These are phyloP conservation scores for Chaetomium olivaceum DNA, from an alignment of 2,329 filamentous ascomycete species.

Conservation along the genomic window DNA sequence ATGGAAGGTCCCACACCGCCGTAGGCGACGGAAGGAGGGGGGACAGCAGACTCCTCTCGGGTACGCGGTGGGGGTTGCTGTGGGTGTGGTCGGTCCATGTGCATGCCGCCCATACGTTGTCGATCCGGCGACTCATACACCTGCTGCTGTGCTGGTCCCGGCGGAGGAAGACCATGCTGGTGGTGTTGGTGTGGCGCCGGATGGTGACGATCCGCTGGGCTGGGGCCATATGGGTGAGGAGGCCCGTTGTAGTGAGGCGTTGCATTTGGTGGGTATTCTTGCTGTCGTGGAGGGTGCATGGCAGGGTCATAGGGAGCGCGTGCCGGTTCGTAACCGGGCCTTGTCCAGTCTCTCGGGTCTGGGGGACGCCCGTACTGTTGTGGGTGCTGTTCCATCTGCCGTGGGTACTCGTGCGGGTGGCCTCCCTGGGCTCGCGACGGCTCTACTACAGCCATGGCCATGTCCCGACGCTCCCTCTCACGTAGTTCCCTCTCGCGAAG, in stretches of 20 bases:
- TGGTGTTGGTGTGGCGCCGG: conserved; percentile 37
- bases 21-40: conserved; percentile 54
- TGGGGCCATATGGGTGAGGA: conserved; percentile 40
- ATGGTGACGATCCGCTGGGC: conserved; percentile 44
- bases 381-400: conserved; percentile 36
- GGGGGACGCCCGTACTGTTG: conserved; percentile 48
- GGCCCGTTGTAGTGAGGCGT: conserved; percentile 44
- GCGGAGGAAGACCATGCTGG: conserved; percentile 39
- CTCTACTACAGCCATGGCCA: conserved; percentile 53
- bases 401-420: conserved; percentile 49
- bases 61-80: conserved; percentile 43
- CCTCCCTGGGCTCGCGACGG: conserved; percentile 47
- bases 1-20: conserved; percentile 44
- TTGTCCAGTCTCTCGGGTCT: conserved; percentile 47
- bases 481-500: conserved; percentile 43
- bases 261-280: conserved; percentile 51
- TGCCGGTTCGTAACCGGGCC: conserved; percentile 46
- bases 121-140: conserved; percentile 55
- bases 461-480: conserved; percentile 42
- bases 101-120: conserved; percentile 46
- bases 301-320: conserved; percentile 47
- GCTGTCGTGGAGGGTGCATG: conserved; percentile 47
- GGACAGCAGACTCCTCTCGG: conserved; percentile 51
- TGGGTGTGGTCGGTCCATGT: conserved; percentile 39
- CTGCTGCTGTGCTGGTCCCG: conserved; percentile 38